Percentiles rank a stretch among this genome's conserved stretches.
These are phyloP conservation scores for Acephala macrosclerotiorum DNA, from an alignment of 2,329 filamentous ascomycete genomes.

Conservation along the genomic window DNA sequence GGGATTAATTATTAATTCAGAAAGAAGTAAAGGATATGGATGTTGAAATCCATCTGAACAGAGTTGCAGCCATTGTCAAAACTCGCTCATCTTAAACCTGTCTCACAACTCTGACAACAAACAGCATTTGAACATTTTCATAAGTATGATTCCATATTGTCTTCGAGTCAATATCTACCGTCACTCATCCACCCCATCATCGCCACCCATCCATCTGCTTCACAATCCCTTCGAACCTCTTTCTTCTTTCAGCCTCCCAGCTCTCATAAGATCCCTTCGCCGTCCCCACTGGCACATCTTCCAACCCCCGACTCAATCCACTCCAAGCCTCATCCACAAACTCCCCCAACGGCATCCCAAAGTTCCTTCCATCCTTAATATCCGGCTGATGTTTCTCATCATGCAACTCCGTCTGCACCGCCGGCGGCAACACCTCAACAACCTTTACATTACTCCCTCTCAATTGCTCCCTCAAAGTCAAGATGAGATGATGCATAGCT, in stretches of 20 bases:
- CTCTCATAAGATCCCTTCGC: constrained; percentile 20
- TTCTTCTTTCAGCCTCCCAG: constrained; percentile 24
- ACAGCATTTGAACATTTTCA: too few relatives aligned
- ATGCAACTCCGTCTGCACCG: constrained; percentile 51
- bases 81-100: too few relatives aligned
- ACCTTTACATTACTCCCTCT: constrained; percentile 46
- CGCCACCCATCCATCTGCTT: constrained; percentile 7
- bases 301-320: constrained; percentile 30
- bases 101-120: too few relatives aligned
- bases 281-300: constrained; percentile 34
- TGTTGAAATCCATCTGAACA: too few relatives aligned
- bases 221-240: constrained; percentile 19
- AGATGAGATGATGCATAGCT: constrained; percentile 51
- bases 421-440: constrained; percentile 51
- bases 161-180: not conserved
- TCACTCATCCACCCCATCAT: not conserved
- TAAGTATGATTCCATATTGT: too few relatives aligned
- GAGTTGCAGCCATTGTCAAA: too few relatives aligned
- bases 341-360: constrained; percentile 57
- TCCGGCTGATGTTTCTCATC: constrained; percentile 50
- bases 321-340: constrained; percentile 49
- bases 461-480: constrained; percentile 52
- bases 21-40: not conserved
- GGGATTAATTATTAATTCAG: not conserved
- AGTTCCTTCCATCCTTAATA: constrained; percentile 47